phyloP scores from a whole-genome alignment of 768 basidiomycete species.

The Tubosaeta sp. region DNA sequence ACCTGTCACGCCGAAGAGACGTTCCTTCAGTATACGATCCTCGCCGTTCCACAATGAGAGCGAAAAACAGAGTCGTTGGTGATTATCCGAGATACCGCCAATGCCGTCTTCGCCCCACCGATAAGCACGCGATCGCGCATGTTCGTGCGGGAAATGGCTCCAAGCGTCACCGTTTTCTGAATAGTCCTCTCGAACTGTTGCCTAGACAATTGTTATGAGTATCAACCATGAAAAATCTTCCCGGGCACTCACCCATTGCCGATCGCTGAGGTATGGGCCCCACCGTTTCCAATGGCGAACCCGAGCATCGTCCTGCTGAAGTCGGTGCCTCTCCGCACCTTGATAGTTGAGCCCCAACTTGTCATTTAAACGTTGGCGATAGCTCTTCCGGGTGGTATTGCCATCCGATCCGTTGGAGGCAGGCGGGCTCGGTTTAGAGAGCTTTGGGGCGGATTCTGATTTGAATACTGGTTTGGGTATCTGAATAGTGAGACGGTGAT shows the following conservation, averaged over 20 bases:
- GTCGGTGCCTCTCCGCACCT: conserved; percentile 77
- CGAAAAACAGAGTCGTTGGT: conserved; percentile 87
- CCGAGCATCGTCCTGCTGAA: conserved; percentile 76
- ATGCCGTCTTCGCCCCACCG: conserved; percentile 99
- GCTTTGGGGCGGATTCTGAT: conserved; percentile 41
- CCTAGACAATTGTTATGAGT: conserved; percentile 44
- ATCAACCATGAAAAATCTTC: background rate
- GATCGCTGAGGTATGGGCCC: conserved; percentile 96
- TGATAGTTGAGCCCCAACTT: conserved; percentile 68
- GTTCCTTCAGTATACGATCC: conserved; percentile 94
- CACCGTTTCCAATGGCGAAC: conserved; percentile 96
- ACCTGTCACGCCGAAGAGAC: conserved; percentile 93
- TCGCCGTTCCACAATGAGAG: conserved; percentile 93
- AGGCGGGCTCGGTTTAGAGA: conserved; percentile 35
- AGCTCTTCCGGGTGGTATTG: conserved; percentile 29
- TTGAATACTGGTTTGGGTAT: conserved; percentile 52
- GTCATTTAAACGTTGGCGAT: conserved; percentile 63
- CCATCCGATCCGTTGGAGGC: conserved; percentile 3
- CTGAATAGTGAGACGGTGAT: conserved; percentile 54
- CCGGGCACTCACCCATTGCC: conserved; percentile 83
- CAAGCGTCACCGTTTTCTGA: conserved; percentile 94
- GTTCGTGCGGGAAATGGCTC: conserved; percentile 93
- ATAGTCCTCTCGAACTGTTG: conserved; percentile 98
- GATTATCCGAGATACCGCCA: conserved; percentile 96
- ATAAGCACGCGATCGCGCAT: conserved; percentile 90